phyloP scores from a whole-genome alignment of 1,284 basidiomycete species.

The Sanghuangporus weigelae region DNA sequence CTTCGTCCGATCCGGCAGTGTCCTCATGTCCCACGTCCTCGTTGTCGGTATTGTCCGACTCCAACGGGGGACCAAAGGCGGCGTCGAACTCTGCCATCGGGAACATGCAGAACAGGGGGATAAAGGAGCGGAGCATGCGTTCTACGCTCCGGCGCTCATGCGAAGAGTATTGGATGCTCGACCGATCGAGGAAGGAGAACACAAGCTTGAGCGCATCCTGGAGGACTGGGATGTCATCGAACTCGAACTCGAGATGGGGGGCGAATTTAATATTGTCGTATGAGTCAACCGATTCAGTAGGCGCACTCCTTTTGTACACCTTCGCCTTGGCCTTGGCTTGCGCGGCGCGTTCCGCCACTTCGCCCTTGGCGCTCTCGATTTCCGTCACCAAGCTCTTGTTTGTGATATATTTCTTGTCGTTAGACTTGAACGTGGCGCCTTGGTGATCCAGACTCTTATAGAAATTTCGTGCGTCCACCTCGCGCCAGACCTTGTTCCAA shows the following conservation, averaged over 20 bases:
- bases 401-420: constrained; percentile 95
- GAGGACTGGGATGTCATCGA: constrained; percentile 78
- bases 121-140: constrained; percentile 78
- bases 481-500: constrained; percentile 97
- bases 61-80: constrained; percentile 58
- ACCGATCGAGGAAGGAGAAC: constrained; percentile 86
- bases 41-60: constrained; percentile 40
- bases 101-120: constrained; percentile 80
- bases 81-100: constrained; percentile 75
- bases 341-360: constrained; percentile 51
- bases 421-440: constrained; percentile 89
- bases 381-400: constrained; percentile 86
- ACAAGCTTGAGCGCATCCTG: constrained; percentile 89
- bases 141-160: constrained; percentile 83
- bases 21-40: constrained; percentile 41
- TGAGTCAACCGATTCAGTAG: constrained; percentile 23
- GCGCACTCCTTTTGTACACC: constrained; percentile 27
- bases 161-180: constrained; percentile 66
- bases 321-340: constrained; percentile 17
- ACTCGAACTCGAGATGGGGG: constrained; percentile 76
- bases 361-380: constrained; percentile 75
- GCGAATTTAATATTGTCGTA: constrained; percentile 38
- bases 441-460: constrained; percentile 97
- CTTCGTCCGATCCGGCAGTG: constrained; percentile 39
- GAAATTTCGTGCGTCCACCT: constrained; percentile 95